phyloP scores from a whole-genome alignment of 2,329 filamentous ascomycete genomes.

The Penicillium sp. region DNA sequence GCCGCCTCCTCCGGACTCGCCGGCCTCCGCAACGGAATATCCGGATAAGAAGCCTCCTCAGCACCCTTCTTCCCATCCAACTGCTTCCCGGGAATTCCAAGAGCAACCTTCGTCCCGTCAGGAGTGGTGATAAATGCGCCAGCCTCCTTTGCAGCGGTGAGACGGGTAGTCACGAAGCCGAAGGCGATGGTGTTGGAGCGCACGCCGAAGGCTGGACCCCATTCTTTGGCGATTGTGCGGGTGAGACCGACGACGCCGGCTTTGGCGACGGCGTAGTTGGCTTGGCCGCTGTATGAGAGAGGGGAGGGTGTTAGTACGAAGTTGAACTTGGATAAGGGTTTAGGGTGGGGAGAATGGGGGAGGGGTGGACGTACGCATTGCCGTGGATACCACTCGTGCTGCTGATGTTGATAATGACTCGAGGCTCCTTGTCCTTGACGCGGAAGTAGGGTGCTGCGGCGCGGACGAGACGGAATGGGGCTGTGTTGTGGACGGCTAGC shows the following conservation, averaged over 20 bases:
- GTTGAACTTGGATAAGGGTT: not conserved
- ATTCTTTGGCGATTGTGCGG: conserved; percentile 91
- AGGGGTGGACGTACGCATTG: conserved; percentile 62
- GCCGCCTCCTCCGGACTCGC: conserved; percentile 83
- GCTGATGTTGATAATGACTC: conserved; percentile 82
- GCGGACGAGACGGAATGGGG: conserved; percentile 82
- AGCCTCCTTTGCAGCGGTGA: conserved; percentile 84
- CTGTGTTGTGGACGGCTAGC: conserved; percentile 79
- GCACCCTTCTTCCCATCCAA: conserved; percentile 37
- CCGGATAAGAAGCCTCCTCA: conserved; percentile 56
- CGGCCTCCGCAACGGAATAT: conserved; percentile 79
- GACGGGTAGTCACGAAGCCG: conserved; percentile 77
- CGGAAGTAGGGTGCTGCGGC: conserved; percentile 86
- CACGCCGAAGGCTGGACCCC: conserved; percentile 83
- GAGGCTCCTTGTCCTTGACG: conserved; percentile 78
- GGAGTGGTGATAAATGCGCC: conserved; percentile 79
- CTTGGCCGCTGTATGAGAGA: conserved; percentile 64
- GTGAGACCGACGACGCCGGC: conserved; percentile 81
- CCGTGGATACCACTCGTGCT: conserved; percentile 82
- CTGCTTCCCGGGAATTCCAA: conserved; percentile 74
- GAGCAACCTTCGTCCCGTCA: conserved; percentile 73
- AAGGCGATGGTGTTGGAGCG: conserved; percentile 84
- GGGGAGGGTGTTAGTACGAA: conserved; percentile 5
- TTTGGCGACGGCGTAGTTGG: conserved; percentile 86
- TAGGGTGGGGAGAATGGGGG: too few relatives aligned